Percentiles rank a stretch among this genome's conserved stretches.
Conservation (phyloP, 371 early-diverging fungal species). For the Lichtheimia hyalospora region DNA sequence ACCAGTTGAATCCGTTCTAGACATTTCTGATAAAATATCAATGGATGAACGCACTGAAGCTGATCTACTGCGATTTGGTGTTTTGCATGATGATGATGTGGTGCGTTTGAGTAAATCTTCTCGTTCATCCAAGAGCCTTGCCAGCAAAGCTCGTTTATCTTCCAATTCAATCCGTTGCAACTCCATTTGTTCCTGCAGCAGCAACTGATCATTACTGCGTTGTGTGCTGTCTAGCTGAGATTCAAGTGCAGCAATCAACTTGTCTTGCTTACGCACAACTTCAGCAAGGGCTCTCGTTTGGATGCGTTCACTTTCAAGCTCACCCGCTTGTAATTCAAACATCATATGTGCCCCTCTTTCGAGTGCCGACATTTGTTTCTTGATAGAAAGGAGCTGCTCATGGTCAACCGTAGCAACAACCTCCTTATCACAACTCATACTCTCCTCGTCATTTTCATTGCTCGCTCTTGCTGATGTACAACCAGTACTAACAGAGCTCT, state of each 20-base stretch:
- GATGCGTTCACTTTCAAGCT: conserved; percentile 28
- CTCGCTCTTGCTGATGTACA: background rate
- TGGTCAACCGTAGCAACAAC: background rate
- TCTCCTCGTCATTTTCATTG: conserved; percentile 6
- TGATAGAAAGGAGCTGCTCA: conserved; percentile 18
- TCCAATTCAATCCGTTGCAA: conserved; percentile 39
- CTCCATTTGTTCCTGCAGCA: conserved; percentile 33
- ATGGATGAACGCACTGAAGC: conserved; percentile 33
- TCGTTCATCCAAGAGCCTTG: conserved; percentile 34
- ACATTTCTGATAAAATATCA: conserved; percentile 28
- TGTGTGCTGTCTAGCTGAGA: conserved; percentile 6
- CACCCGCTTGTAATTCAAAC: conserved; percentile 28
- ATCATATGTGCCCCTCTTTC: conserved; percentile 37
- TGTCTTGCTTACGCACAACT: conserved; percentile 38
- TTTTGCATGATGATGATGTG: background rate
- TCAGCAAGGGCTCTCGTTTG: conserved; percentile 27
- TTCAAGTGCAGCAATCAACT: conserved; percentile 36
- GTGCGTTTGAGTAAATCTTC: conserved; percentile 21
- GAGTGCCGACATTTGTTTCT: conserved; percentile 25
- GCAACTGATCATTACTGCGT: conserved; percentile 1
- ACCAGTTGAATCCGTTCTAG: conserved; percentile 2
- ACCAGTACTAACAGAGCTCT: conserved; percentile 4
- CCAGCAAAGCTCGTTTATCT: conserved; percentile 32
- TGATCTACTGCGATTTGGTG: conserved; percentile 13
- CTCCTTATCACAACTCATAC: background rate